Evolutionary conservation across 257 asterid genomes (phyloP).

Genomic region (Solanum boliviense): DNA sequence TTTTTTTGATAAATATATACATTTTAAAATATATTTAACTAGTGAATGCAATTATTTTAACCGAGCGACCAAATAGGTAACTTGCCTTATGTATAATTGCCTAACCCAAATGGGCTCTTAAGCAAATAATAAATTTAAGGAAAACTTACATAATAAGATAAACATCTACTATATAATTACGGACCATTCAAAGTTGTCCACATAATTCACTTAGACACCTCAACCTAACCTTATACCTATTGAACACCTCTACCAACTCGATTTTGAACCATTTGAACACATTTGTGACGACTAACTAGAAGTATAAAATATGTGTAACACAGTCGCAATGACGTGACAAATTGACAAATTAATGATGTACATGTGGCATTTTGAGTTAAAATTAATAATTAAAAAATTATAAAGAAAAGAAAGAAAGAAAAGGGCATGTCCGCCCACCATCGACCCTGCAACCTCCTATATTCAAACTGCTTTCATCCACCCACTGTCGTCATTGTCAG

Average conservation of each 20-base stretch:
- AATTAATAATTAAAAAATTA: too few species aligned
- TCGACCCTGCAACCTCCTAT: too few species aligned
- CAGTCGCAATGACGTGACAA: not conserved
- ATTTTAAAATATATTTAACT: too few species aligned
- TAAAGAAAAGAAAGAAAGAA: too few species aligned
- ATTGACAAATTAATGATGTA: too few species aligned
- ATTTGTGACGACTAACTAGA: too few species aligned
- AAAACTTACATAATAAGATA: not conserved
- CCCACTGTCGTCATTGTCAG: rapidly evolving
- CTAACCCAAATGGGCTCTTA: not conserved
- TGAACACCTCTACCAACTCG: not conserved
- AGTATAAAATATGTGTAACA: too few species aligned
- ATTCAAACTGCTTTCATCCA: not conserved
- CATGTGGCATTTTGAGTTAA: not conserved
- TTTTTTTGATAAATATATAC: not conserved
- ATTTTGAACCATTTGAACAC: not conserved
- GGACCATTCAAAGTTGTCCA: too few species aligned
- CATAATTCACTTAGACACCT: not conserved
- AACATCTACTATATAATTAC: not conserved
- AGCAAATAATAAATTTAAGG: not conserved
- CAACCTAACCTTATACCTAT: not conserved
- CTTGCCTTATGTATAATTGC: not conserved
- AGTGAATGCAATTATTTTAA: too few species aligned
- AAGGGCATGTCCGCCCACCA: too few species aligned
- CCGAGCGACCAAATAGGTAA: not conserved